phyloP scores from a whole-genome alignment of 2,329 filamentous ascomycete genomes.

The Colletotrichum incanum region DNA sequence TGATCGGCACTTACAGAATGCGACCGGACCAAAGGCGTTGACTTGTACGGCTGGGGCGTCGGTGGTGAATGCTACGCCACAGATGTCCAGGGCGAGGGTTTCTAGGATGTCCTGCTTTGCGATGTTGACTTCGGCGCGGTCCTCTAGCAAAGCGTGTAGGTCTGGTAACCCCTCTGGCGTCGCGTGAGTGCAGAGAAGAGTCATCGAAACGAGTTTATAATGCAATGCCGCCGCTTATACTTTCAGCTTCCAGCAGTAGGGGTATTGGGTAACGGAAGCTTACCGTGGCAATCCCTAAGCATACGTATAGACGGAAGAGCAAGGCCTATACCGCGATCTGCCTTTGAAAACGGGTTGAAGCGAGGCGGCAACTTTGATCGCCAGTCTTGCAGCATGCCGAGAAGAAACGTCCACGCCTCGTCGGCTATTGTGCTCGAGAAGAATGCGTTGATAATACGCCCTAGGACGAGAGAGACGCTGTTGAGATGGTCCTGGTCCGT shows the following conservation, averaged over 20 bases:
- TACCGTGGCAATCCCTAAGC: constrained; percentile 61
- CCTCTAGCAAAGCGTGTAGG: constrained; percentile 13
- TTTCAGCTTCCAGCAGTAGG: not conserved
- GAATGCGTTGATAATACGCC: constrained; percentile 58
- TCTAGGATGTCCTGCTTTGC: constrained; percentile 51
- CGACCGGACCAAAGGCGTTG: constrained; percentile 65
- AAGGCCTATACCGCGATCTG: constrained; percentile 25
- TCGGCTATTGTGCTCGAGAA: constrained; percentile 46
- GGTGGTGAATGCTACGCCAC: constrained; percentile 62
- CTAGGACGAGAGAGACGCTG: constrained; percentile 59
- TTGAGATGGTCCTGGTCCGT: constrained; percentile 57
- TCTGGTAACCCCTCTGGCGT: constrained; percentile 26
- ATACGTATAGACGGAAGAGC: constrained; percentile 58
- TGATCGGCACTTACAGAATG: constrained; percentile 56
- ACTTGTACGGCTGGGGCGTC: constrained; percentile 60
- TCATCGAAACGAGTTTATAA: constrained; percentile 57
- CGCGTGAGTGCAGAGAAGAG: constrained; percentile 50
- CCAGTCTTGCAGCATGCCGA: constrained; percentile 51
- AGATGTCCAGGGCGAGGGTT: constrained; percentile 55
- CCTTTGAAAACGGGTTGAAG: constrained; percentile 52
- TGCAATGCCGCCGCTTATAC: constrained; percentile 58
- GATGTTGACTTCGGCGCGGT: rapidly evolving
- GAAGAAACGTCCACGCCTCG: constrained; percentile 45
- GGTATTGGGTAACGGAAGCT: not conserved
- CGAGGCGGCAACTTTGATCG: constrained; percentile 49